Evolutionary conservation across 2,329 filamentous ascomycete species (phyloP), one percentile per base, ranked within the genome.

Genomic region (Cladosporium colombiae): DNA sequence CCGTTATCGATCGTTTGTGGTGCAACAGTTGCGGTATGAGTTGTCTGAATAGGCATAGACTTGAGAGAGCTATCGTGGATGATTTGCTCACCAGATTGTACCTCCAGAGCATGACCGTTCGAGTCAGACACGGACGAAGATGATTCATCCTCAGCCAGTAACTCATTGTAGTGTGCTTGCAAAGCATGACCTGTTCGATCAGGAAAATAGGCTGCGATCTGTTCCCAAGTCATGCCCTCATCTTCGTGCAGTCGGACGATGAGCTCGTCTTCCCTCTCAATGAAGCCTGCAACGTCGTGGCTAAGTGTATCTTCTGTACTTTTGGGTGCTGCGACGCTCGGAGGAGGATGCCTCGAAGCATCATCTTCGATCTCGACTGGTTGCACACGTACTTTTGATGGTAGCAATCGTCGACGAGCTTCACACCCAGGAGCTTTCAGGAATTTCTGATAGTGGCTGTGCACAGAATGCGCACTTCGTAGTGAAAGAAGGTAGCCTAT

Each of bases 161-260:
- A 18, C 52, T 33, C 52, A n/a, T 55, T 21, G 16, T 55, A 55
- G 29, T 23, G 52, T 33, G 52, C 29, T 31, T 55, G 18, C 18
- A 55, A 31, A 18, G 27, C 11, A 55, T 55, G 18, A 27, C 52
- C 33, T 21, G 52, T 55, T 14, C 52, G 52, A 55, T 40, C 65
- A 23, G 65, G 58, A n/a, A 66, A 37, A 44, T 63, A 50, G 5
- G n/a, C 33, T 11, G 65, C 37, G 23, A 66, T 66, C 50, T 60
- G 40, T 29, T 44, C 65, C 49, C 49, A 66, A 14, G 35, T 35
- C 59, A 63, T 49, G n/a, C 69, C 70, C 57, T 78, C 74, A 0
- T 77, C 75, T 49, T 79, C 78, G 50, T 77, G 79, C 13, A 81
- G 52, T 23, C 77, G 77, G 16, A 80, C 74, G 5, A 81, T 68